Evolutionary conservation across 2,329 filamentous ascomycete species (phyloP).

Genomic region (Cryphonectria japonica): DNA sequence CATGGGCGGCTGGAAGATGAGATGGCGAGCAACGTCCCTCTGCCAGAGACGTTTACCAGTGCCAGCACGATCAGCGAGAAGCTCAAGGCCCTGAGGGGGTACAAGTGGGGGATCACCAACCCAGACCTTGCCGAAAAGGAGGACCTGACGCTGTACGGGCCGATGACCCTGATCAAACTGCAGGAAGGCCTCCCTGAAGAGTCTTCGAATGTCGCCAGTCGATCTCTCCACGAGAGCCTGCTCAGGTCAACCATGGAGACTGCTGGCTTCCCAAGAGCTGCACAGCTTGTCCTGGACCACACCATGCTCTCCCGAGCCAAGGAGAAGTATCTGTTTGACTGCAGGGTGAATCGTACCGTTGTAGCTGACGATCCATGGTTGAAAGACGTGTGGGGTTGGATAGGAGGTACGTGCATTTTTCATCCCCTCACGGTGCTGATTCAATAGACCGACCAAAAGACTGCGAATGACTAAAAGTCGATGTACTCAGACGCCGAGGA

Average conservation of each 20-base stretch:
- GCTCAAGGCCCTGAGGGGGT: constrained; percentile 50
- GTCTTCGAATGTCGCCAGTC: constrained; percentile 45
- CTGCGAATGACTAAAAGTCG: neutral
- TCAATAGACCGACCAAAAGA: constrained; percentile 29
- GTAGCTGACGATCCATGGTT: constrained; percentile 74
- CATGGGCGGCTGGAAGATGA: constrained; percentile 43
- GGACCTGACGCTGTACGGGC: constrained; percentile 33
- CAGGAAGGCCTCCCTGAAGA: constrained; percentile 18
- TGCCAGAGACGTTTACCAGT: constrained; percentile 48
- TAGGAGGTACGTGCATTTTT: constrained; percentile 58
- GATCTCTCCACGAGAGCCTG: constrained; percentile 61
- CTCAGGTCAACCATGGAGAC: constrained; percentile 50
- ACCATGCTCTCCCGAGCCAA: constrained; percentile 63
- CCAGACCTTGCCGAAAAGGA: constrained; percentile 32
- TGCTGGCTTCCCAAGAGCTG: constrained; percentile 53
- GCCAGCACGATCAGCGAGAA: constrained; percentile 53
- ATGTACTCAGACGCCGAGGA: constrained; percentile 59
- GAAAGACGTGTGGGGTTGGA: constrained; percentile 78
- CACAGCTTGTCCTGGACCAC: constrained; percentile 59
- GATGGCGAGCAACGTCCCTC: constrained; percentile 38
- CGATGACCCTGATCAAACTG: constrained; percentile 30
- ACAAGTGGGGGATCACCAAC: constrained; percentile 24
- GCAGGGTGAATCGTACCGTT: constrained; percentile 66
- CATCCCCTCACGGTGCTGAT: neutral
- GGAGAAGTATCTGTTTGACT: constrained; percentile 67